phyloP scores from a whole-genome alignment of 179 eudicot species.

The Corrigiola litoralis region DNA sequence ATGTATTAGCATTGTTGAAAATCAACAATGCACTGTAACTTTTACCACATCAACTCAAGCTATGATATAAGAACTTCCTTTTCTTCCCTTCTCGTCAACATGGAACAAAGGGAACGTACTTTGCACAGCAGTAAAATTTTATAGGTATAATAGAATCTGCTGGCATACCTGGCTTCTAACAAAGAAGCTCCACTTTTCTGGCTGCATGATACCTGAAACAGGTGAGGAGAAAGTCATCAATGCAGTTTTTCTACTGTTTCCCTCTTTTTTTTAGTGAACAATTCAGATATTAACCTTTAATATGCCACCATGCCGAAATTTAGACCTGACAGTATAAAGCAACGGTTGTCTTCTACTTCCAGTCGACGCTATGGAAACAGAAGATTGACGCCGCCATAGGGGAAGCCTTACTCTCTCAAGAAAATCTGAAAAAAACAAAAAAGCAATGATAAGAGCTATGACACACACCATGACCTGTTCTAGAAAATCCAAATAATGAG shows the following conservation, averaged over 20 bases:
- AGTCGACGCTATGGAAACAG: slow-evolving; percentile 23
- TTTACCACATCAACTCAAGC: neutral
- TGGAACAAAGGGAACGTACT: neutral
- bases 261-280: neutral
- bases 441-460: neutral
- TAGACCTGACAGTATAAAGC: slow-evolving; percentile 23
- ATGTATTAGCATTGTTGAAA: too few species aligned
- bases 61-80: neutral
- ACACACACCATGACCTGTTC: too few species aligned
- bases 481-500: neutral
- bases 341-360: slow-evolving; percentile 24
- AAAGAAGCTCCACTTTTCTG: slow-evolving; percentile 43
- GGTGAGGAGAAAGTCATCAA: slow-evolving; percentile 2
- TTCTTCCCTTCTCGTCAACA: neutral
- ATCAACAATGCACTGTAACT: neutral
- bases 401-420: slow-evolving; percentile 19
- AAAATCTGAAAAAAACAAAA: slow-evolving; percentile 23
- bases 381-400: slow-evolving; percentile 33
- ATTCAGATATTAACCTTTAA: slow-evolving; percentile 38
- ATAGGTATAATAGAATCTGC: neutral
- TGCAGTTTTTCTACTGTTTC: neutral
- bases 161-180: slow-evolving; percentile 59
- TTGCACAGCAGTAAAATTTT: neutral
- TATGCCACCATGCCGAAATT: slow-evolving; percentile 21
- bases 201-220: slow-evolving; percentile 53